A percentile compares a stretch with the other conserved stretches of the same genome.
Evolutionary conservation across 805 yeast genomes (phyloP).

Genomic region (Myxozyma neotropica): DNA sequence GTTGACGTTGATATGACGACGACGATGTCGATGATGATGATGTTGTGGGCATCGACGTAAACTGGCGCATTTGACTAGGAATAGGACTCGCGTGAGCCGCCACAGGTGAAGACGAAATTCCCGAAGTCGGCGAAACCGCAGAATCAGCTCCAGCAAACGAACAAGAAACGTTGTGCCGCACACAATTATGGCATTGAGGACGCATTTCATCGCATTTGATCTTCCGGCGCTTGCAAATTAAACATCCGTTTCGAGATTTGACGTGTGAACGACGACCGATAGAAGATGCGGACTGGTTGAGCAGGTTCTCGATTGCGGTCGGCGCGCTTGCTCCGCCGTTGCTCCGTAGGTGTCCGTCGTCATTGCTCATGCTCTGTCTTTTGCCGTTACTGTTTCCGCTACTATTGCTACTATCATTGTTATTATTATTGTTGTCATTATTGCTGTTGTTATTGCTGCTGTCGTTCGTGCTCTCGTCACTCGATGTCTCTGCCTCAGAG

Average conservation of each 20-base stretch:
- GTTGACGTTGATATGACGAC: not conserved
- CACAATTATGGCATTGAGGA: slow-evolving; percentile 61
- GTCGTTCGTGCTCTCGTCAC: not conserved
- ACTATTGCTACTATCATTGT: not conserved
- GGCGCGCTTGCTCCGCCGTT: not conserved
- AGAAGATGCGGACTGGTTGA: slow-evolving; percentile 1
- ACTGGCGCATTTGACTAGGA: not conserved
- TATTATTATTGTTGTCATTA: not conserved
- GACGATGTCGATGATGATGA: not conserved
- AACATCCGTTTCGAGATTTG: slow-evolving; percentile 31
- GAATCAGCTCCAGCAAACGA: slow-evolving; percentile 9
- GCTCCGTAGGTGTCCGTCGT: not conserved
- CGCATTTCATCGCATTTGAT: slow-evolving; percentile 58
- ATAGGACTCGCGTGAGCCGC: not conserved
- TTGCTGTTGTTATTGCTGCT: not conserved
- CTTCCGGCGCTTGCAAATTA: slow-evolving; percentile 32
- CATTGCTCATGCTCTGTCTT: not conserved
- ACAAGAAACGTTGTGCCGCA: slow-evolving; percentile 41
- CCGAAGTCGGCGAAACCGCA: slow-evolving; percentile 6
- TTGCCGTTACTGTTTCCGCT: slow-evolving; percentile 1
- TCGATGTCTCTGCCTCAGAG: slow-evolving; percentile 4
- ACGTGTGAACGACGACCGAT: slow-evolving; percentile 23
- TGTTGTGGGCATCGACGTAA: not conserved
- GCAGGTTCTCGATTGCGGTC: slow-evolving; percentile 5
- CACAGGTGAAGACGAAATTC: not conserved